These are phyloP conservation scores for Alliaria petiolata DNA, from an alignment of 345 rosid genomes.

Conservation along the genomic window DNA sequence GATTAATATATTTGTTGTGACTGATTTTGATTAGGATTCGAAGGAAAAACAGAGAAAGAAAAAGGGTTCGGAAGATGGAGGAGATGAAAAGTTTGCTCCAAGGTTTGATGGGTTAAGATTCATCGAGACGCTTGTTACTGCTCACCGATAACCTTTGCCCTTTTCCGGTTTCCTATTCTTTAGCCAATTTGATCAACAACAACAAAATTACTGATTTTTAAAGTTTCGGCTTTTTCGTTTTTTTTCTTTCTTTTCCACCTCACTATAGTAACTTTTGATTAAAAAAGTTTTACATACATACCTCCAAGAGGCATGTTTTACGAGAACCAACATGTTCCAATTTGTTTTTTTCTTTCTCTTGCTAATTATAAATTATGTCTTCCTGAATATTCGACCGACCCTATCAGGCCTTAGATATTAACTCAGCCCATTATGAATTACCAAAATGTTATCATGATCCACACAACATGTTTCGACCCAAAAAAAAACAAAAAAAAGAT, in stretches of 20 bases:
- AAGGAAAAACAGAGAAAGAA: constrained; percentile 37
- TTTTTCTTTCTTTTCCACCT: neutral
- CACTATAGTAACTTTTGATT: neutral
- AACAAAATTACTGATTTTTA: constrained; percentile 5
- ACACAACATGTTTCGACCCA: too few species aligned
- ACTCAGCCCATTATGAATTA: constrained; percentile 8
- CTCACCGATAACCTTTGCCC: constrained; percentile 53
- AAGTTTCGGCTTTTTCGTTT: neutral
- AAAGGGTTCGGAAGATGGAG: constrained; percentile 35
- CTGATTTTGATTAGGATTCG: constrained; percentile 24
- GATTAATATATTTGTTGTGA: neutral
- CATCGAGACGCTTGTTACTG: constrained; percentile 88
- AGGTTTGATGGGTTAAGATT: constrained; percentile 83
- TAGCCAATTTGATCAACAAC: neutral
- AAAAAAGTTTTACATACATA: neutral
- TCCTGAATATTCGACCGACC: neutral
- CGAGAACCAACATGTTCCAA: constrained; percentile 10
- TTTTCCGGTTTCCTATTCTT: neutral
- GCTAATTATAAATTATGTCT: neutral
- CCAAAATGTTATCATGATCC: neutral
- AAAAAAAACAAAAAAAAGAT: too few species aligned
- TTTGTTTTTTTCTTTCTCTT: neutral
- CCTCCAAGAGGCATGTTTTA: neutral
- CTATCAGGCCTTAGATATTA: neutral
- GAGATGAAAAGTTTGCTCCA: constrained; percentile 57